These are phyloP conservation scores for Penicillium paradoxum DNA, from an alignment of 495 filamentous ascomycete genomes.

Conservation along the genomic window DNA sequence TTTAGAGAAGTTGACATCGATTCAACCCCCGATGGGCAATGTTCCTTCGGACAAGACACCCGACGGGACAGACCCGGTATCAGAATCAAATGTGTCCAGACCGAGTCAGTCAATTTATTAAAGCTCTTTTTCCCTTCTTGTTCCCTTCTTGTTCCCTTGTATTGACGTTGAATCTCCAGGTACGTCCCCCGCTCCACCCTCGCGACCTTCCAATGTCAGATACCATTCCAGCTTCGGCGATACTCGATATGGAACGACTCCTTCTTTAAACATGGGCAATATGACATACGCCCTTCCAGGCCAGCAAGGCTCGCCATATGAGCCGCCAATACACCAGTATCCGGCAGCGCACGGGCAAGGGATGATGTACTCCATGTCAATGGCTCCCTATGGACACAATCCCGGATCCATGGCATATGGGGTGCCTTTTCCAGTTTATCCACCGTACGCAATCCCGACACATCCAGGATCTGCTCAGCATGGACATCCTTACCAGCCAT, in stretches of 20 bases:
- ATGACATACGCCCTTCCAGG: slow-evolving; percentile 44
- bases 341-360: slow-evolving; percentile 23
- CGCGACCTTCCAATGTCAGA: slow-evolving; percentile 21
- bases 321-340: slow-evolving; percentile 34
- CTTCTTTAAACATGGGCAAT: slow-evolving; percentile 43
- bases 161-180: slow-evolving; percentile 21
- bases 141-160: background rate
- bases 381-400: slow-evolving; percentile 34
- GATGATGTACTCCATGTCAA: slow-evolving; percentile 35
- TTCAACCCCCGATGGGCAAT: slow-evolving; percentile 32
- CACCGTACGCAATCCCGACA: slow-evolving; percentile 27
- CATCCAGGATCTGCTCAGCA: slow-evolving; percentile 23
- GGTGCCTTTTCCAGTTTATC: slow-evolving; percentile 27
- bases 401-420: slow-evolving; percentile 24
- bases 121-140: no score
- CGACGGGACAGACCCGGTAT: slow-evolving; percentile 12
- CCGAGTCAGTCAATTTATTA: slow-evolving; percentile 24
- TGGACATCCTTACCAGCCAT: slow-evolving; percentile 28
- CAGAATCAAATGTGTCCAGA: slow-evolving; percentile 13
- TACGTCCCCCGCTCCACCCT: slow-evolving; percentile 8
- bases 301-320: slow-evolving; percentile 30
- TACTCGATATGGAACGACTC: slow-evolving; percentile 23
- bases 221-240: slow-evolving; percentile 21
- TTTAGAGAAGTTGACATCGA: background rate
- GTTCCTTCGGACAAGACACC: slow-evolving; percentile 23